Conservation (phyloP, 2,329 filamentous ascomycete genomes). For the Cladosporium austrohemisphaericum region DNA sequence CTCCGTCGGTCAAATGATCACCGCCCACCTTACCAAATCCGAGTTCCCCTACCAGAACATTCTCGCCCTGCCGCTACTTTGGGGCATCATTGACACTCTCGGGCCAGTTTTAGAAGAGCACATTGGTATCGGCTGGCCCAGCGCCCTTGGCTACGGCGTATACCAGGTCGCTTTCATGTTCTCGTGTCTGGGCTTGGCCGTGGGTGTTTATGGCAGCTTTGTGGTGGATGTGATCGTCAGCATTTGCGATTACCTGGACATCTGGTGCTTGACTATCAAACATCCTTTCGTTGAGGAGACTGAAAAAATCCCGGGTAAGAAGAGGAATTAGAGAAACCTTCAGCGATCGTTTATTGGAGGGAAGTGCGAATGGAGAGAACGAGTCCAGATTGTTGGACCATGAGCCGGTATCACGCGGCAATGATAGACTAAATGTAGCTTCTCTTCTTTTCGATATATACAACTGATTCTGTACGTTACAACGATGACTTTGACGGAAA, state of each 20-base stretch:
- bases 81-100: constrained; percentile 74
- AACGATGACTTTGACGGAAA: too few relatives aligned
- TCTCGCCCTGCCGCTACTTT: constrained; percentile 70
- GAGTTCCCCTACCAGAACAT: constrained; percentile 90
- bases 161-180: constrained; percentile 93
- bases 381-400: too few relatives aligned
- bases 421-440: too few relatives aligned
- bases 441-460: neutral
- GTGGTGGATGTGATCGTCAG: constrained; percentile 95
- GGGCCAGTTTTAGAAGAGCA: constrained; percentile 61
- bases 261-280: constrained; percentile 98
- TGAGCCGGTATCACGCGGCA: too few relatives aligned
- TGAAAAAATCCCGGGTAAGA: constrained; percentile 20
- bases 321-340: constrained; percentile 16
- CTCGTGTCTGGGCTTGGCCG: constrained; percentile 73
- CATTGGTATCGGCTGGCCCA: constrained; percentile 65
- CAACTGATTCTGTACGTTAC: neutral
- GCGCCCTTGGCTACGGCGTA: constrained; percentile 62
- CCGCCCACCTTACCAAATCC: constrained; percentile 83
- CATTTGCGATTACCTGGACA: constrained; percentile 96
- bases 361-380: too few relatives aligned
- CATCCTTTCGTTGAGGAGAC: constrained; percentile 52
- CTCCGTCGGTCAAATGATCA: constrained; percentile 86
- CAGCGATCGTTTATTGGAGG: too few relatives aligned
- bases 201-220: constrained; percentile 96